A percentile compares a stretch with the other conserved stretches of the same genome.
These are phyloP conservation scores for Fomitopsis schrenkii DNA, from an alignment of 1,284 basidiomycete species.

Conservation along the genomic window DNA sequence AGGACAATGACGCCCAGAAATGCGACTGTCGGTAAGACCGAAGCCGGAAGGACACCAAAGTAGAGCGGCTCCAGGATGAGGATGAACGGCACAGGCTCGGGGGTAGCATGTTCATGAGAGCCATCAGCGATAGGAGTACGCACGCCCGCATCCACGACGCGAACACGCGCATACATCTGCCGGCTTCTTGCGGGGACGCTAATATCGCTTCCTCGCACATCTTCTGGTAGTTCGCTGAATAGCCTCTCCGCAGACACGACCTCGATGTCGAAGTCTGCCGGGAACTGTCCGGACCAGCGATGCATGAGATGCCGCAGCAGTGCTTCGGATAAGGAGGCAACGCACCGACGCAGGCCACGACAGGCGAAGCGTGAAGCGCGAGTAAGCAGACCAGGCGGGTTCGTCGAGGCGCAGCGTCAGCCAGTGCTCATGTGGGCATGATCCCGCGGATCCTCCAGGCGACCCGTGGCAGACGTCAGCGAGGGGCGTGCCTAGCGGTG, in stretches of 20 bases:
- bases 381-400: constrained; percentile 38
- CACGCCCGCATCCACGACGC: constrained; percentile 47
- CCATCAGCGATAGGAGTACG: constrained; percentile 29
- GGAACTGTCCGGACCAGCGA: constrained; percentile 18
- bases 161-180: constrained; percentile 50
- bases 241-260: constrained; percentile 11
- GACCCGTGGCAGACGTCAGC: constrained; percentile 18
- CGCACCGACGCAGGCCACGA: constrained; percentile 68
- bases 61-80: constrained; percentile 56
- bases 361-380: constrained; percentile 54
- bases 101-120: constrained; percentile 1
- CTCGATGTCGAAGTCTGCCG: constrained; percentile 25
- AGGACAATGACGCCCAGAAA: constrained; percentile 13
- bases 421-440: constrained; percentile 56
- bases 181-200: constrained; percentile 20
- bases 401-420: constrained; percentile 47
- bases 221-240: background rate
- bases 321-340: constrained; percentile 11
- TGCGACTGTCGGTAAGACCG: constrained; percentile 37
- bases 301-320: background rate
- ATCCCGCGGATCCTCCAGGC: constrained; percentile 1
- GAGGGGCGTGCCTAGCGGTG: constrained; percentile 36
- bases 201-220: background rate
- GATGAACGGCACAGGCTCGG: constrained; percentile 39
- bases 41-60: constrained; percentile 53